These are phyloP conservation scores for Pestalotiopsis sp. DNA, from an alignment of 2,329 filamentous ascomycete species.

Conservation along the genomic window DNA sequence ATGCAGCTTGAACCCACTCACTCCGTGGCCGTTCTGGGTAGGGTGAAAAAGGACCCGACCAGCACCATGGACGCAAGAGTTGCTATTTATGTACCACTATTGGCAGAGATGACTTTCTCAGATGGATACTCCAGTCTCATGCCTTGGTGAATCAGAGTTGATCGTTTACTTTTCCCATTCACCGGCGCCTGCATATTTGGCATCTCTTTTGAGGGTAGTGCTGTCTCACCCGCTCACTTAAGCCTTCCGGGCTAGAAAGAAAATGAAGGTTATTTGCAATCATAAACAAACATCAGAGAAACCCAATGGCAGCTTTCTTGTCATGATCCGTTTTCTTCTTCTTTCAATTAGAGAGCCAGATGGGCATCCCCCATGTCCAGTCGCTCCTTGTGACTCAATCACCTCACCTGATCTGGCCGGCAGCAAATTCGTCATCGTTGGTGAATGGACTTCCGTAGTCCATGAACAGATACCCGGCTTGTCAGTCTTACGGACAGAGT, in stretches of 20 bases:
- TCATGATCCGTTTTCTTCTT: not conserved
- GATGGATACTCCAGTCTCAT: slow-evolving; percentile 17
- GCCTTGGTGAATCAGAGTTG: slow-evolving; percentile 16
- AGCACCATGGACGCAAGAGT: not conserved
- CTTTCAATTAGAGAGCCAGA: not conserved
- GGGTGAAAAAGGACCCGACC: not conserved
- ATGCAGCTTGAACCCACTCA: not conserved
- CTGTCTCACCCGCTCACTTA: not conserved
- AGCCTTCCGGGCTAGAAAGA: not conserved
- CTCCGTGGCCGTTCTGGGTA: slow-evolving; percentile 13
- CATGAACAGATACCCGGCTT: not conserved
- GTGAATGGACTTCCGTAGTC: not conserved
- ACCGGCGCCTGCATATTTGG: not conserved
- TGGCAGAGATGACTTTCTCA: not conserved
- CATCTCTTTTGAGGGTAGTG: not conserved
- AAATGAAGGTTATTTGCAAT: not conserved
- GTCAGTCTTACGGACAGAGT: not conserved
- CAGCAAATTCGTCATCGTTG: not conserved
- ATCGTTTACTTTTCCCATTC: not conserved
- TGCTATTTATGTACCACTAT: too few relatives aligned
- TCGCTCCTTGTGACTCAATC: not conserved
- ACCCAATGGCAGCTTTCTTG: not conserved
- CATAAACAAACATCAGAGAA: not conserved
- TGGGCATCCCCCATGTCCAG: not conserved
- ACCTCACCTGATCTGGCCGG: not conserved